A percentile compares a stretch with the other conserved stretches of the same genome.
Conservation (phyloP, 106 monocot genomes). For the Ottelia alismoides region DNA sequence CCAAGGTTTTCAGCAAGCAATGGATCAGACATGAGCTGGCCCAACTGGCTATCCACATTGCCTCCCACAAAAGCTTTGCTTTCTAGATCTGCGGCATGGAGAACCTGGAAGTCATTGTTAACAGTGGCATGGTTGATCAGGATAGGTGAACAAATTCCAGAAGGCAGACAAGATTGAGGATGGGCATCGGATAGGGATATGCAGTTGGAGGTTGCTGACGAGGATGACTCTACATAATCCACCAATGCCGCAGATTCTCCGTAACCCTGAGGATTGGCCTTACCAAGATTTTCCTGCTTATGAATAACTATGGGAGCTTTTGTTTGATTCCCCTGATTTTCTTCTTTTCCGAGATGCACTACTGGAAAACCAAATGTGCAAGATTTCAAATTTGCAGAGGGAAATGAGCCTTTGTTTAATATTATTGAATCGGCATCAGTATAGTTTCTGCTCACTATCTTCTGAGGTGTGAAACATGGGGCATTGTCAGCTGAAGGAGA, state of each 20-base stretch:
- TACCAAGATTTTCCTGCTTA: slow-evolving; percentile 28
- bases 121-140: slow-evolving; percentile 41
- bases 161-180: slow-evolving; percentile 44
- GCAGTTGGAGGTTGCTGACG: slow-evolving; percentile 66
- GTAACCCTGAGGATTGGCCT: slow-evolving; percentile 25
- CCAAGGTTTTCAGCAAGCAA: slow-evolving; percentile 42
- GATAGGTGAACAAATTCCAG: slow-evolving; percentile 35
- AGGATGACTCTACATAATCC: slow-evolving; percentile 73
- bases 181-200: slow-evolving; percentile 58
- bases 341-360: too few species aligned
- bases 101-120: slow-evolving; percentile 32
- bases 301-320: slow-evolving; percentile 31
- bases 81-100: slow-evolving; percentile 32
- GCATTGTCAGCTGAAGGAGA: slow-evolving; percentile 68
- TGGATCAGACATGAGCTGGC: slow-evolving; percentile 39
- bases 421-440: too few species aligned
- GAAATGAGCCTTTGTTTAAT: too few species aligned
- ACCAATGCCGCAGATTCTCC: slow-evolving; percentile 26
- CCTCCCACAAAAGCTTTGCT: slow-evolving; percentile 72
- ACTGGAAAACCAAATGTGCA: too few species aligned
- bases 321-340: slow-evolving; percentile 8
- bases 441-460: slow-evolving; percentile 24
- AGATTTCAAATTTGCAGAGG: too few species aligned
- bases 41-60: slow-evolving; percentile 50
- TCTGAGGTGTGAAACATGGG: slow-evolving; percentile 25